Evolutionary conservation across 1,284 basidiomycete genomes (phyloP).

Genomic region (Amylostereum chailletii): DNA sequence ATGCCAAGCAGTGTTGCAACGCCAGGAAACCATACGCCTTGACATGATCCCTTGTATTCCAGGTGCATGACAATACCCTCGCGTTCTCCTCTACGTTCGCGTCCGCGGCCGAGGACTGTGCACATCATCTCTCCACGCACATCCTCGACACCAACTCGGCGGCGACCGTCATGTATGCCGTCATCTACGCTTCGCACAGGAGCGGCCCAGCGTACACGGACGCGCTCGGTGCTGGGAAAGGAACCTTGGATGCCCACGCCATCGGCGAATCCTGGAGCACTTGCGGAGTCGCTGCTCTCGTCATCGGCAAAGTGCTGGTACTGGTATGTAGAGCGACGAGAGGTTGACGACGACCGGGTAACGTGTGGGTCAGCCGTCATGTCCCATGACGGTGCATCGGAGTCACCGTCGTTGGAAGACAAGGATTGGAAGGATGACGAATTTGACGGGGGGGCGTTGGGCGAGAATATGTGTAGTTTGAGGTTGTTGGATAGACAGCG

Average conservation of each 20-base stretch:
- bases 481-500: slow-evolving; percentile 70
- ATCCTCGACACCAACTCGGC: slow-evolving; percentile 58
- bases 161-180: slow-evolving; percentile 41
- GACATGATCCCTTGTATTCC: slow-evolving; percentile 64
- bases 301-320: slow-evolving; percentile 70
- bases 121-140: slow-evolving; percentile 60
- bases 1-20: slow-evolving; percentile 74
- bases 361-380: slow-evolving; percentile 71
- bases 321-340: slow-evolving; percentile 43
- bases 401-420: slow-evolving; percentile 56
- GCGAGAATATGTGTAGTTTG: slow-evolving; percentile 63
- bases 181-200: slow-evolving; percentile 44
- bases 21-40: slow-evolving; percentile 70
- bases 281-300: slow-evolving; percentile 68
- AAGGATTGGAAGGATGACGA: slow-evolving; percentile 63
- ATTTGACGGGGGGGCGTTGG: slow-evolving; percentile 29
- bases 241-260: slow-evolving; percentile 66
- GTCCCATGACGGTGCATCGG: slow-evolving; percentile 57
- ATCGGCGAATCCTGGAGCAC: slow-evolving; percentile 41
- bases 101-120: slow-evolving; percentile 40
- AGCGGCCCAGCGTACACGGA: slow-evolving; percentile 70
- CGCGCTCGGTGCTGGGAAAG: slow-evolving; percentile 66
- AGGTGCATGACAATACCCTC: slow-evolving; percentile 63
- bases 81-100: slow-evolving; percentile 25
- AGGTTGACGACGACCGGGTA: slow-evolving; percentile 39